phyloP scores from a whole-genome alignment of 495 filamentous ascomycete species.

The Xylaria longipes region DNA sequence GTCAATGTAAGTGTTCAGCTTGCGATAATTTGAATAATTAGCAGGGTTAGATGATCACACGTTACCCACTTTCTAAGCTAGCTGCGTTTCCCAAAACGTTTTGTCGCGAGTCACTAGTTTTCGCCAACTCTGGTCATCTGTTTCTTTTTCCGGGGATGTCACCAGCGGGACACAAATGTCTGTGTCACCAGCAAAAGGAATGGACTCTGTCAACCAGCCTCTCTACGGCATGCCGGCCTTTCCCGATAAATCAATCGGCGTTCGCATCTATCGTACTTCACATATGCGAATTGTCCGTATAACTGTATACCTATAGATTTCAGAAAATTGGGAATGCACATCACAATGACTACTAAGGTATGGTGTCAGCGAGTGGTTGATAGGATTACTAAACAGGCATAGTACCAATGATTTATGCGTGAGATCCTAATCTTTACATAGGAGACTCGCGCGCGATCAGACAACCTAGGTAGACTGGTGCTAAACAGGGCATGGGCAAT shows the following conservation, averaged over 20 bases:
- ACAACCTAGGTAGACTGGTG: not conserved
- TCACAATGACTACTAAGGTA: not conserved
- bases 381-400: not conserved
- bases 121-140: not conserved
- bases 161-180: not conserved
- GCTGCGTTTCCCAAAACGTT: not conserved
- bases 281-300: not conserved
- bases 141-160: not conserved
- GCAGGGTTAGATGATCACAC: too few relatives aligned
- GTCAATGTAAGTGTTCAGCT: not conserved
- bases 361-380: not conserved
- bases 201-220: not conserved
- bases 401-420: not conserved
- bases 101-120: not conserved
- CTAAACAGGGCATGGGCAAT: not conserved
- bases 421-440: not conserved
- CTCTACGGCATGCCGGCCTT: not conserved
- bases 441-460: not conserved
- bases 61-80: not conserved
- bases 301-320: not conserved
- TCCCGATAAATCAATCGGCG: not conserved
- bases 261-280: not conserved
- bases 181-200: not conserved
- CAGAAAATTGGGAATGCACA: not conserved
- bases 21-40: not conserved